phyloP scores from a whole-genome alignment of 495 filamentous ascomycete species.

The Talaromyces trachyspermus region DNA sequence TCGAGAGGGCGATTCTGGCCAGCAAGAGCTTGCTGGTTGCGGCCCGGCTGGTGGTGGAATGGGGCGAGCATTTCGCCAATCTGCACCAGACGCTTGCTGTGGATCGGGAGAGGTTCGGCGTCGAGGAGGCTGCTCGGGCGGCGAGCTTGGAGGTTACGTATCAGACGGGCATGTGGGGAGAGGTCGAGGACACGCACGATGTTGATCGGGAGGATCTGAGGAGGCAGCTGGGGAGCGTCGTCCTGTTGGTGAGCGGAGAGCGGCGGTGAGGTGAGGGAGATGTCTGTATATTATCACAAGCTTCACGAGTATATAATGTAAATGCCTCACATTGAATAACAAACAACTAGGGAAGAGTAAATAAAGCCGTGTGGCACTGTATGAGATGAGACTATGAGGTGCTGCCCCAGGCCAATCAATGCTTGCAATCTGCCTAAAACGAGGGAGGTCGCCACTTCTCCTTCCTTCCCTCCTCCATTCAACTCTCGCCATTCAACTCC shows the following conservation, averaged over 20 bases:
- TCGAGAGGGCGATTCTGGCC: slow-evolving; percentile 77
- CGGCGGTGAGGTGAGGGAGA: no score
- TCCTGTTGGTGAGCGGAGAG: slow-evolving; percentile 66
- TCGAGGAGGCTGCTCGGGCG: slow-evolving; percentile 63
- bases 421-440: no score
- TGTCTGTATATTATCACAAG: no score
- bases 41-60: slow-evolving; percentile 72
- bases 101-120: slow-evolving; percentile 34
- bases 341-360: no score
- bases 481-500: no score
- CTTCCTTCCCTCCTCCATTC: no score
- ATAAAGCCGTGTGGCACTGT: no score
- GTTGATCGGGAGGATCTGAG: slow-evolving; percentile 87
- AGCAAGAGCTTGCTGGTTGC: slow-evolving; percentile 80
- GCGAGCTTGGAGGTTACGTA: slow-evolving; percentile 79
- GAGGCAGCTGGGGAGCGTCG: slow-evolving; percentile 80
- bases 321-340: no score
- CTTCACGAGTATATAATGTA: no score
- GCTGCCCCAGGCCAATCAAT: no score
- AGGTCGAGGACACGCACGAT: slow-evolving; percentile 98
- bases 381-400: no score
- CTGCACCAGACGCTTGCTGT: slow-evolving; percentile 20
- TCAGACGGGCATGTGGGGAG: slow-evolving; percentile 89
- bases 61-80: slow-evolving; percentile 65
- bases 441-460: no score